These are phyloP conservation scores for Diaporthe amygdali DNA, from an alignment of 2,329 filamentous ascomycete genomes.

Conservation along the genomic window DNA sequence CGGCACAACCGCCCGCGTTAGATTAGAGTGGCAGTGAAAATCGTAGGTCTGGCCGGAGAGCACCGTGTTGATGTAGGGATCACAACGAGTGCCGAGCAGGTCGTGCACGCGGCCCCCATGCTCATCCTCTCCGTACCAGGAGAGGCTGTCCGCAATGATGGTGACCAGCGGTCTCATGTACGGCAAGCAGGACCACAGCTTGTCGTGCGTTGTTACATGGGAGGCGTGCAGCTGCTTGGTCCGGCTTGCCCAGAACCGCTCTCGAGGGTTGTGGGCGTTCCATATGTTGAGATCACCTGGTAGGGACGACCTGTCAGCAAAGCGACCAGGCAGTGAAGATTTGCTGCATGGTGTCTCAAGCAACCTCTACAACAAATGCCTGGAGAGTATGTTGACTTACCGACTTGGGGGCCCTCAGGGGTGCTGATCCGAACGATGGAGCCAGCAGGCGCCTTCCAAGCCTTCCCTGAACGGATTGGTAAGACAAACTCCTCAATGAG, in stretches of 20 bases:
- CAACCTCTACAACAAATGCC: no score
- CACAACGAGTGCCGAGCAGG: constrained; percentile 80
- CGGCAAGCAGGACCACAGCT: constrained; percentile 79
- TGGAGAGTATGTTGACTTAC: constrained; percentile 35
- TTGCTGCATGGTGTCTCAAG: no score
- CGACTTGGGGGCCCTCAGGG: constrained; percentile 78
- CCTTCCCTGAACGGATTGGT: constrained; percentile 74
- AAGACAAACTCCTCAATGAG: constrained; percentile 62
- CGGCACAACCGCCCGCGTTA: constrained; percentile 73
- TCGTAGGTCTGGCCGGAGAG: constrained; percentile 75
- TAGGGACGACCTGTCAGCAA: background rate
- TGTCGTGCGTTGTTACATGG: constrained; percentile 74
- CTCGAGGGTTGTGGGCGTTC: constrained; percentile 76
- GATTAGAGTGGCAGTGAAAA: constrained; percentile 84
- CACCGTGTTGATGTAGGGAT: constrained; percentile 81
- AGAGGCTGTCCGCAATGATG: constrained; percentile 71
- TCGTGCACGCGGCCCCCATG: constrained; percentile 76
- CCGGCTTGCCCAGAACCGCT: constrained; percentile 81
- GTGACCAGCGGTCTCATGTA: constrained; percentile 78
- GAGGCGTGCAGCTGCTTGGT: constrained; percentile 80
- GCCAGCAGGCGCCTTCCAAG: constrained; percentile 74
- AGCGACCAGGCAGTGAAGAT: background rate
- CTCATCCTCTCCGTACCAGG: constrained; percentile 64
- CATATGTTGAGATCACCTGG: constrained; percentile 81
- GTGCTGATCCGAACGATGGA: constrained; percentile 76